Conservation (phyloP, 768 basidiomycete genomes). For the Plicaturopsis crispa region DNA sequence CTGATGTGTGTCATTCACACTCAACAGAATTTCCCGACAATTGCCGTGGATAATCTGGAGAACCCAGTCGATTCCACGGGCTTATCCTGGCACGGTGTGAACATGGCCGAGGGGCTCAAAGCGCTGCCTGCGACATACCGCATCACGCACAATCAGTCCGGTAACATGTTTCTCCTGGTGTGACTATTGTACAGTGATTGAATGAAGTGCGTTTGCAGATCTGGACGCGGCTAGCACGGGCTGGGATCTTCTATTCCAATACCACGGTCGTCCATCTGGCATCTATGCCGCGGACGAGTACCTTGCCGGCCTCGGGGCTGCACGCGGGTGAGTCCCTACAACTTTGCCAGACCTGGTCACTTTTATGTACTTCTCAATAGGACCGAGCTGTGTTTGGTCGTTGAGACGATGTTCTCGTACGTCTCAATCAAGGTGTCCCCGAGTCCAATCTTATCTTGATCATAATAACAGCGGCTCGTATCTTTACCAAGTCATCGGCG, state of each 20-base stretch:
- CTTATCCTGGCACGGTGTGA: constrained; percentile 49
- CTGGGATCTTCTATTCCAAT: constrained; percentile 51
- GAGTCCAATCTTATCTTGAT: too few relatives aligned
- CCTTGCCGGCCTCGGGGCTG: constrained; percentile 46
- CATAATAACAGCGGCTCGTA: constrained; percentile 44
- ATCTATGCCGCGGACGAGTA: constrained; percentile 53
- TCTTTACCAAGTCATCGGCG: constrained; percentile 48
- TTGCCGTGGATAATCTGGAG: constrained; percentile 25
- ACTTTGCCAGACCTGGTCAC: background rate
- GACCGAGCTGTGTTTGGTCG: constrained; percentile 47
- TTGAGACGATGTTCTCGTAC: constrained; percentile 57
- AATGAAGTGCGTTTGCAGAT: too few relatives aligned
- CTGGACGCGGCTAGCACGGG: constrained; percentile 40
- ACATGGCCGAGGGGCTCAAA: constrained; percentile 51
- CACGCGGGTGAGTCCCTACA: constrained; percentile 32
- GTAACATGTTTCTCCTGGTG: constrained; percentile 18
- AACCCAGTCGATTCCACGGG: constrained; percentile 43
- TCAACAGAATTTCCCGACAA: constrained; percentile 36
- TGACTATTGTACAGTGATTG: too few relatives aligned
- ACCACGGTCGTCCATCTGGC: constrained; percentile 49
- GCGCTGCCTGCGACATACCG: constrained; percentile 45
- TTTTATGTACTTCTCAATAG: constrained; percentile 14
- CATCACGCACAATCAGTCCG: constrained; percentile 50
- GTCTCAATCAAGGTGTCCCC: constrained; percentile 11
- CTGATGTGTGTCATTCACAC: background rate